Conservation (phyloP, 2,329 filamentous ascomycete genomes). For the Sporothrix sp. region DNA sequence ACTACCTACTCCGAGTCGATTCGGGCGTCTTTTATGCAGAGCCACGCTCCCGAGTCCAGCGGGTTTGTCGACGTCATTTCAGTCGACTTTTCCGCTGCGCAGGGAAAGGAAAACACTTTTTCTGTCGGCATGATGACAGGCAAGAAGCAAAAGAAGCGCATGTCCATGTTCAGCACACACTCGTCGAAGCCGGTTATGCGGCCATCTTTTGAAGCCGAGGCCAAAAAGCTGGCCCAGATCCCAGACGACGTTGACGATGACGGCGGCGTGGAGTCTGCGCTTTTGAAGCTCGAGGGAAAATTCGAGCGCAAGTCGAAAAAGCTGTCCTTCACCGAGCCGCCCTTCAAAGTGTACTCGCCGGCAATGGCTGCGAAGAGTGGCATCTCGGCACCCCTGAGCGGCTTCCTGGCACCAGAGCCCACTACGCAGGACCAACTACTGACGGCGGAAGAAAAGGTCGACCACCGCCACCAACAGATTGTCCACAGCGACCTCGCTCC, state of each 20-base stretch:
- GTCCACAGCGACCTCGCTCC: slow-evolving; percentile 24
- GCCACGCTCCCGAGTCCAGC: slow-evolving; percentile 30
- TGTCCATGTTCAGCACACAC: slow-evolving; percentile 51
- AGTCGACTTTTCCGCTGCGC: slow-evolving; percentile 29
- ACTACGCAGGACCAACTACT: slow-evolving; percentile 17
- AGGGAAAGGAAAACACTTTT: slow-evolving; percentile 37
- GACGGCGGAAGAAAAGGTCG: slow-evolving; percentile 31
- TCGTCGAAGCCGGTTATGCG: slow-evolving; percentile 55
- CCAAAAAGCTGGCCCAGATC: slow-evolving; percentile 76
- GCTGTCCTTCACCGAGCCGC: slow-evolving; percentile 26
- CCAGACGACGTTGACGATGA: slow-evolving; percentile 72
- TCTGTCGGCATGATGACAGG: slow-evolving; percentile 51
- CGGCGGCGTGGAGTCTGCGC: slow-evolving; percentile 82
- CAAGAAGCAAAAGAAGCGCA: slow-evolving; percentile 33
- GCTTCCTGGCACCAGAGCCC: not conserved
- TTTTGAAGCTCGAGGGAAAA: slow-evolving; percentile 85
- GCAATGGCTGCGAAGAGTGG: not conserved
- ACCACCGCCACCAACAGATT: slow-evolving; percentile 37
- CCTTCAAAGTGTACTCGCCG: not conserved
- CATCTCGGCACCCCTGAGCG: slow-evolving; percentile 3
- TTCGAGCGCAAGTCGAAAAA: slow-evolving; percentile 48
- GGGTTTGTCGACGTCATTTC: slow-evolving; percentile 33
- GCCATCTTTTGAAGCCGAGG: slow-evolving; percentile 78
- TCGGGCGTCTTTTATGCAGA: slow-evolving; percentile 45
- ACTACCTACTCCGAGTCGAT: slow-evolving; percentile 52